Percentiles rank a stretch among this genome's conserved stretches.
Conservation (phyloP, 495 filamentous ascomycete species). For the Lindgomyces ingoldianus region DNA sequence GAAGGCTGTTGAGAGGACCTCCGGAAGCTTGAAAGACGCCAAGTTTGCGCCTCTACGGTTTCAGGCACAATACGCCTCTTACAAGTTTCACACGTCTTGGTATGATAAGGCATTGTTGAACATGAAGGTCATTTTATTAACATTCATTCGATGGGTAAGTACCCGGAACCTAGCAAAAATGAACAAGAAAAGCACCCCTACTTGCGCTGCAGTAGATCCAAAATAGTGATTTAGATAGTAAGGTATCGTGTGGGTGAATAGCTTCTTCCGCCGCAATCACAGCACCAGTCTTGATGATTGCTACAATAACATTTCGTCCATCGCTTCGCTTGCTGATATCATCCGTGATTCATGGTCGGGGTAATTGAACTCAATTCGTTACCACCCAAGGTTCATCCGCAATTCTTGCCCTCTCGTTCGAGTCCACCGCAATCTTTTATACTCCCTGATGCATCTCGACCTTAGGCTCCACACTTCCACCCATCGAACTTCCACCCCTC, state of each 20-base stretch:
- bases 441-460: conserved; percentile 45
- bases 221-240: not conserved
- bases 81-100: not conserved
- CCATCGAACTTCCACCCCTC: not conserved
- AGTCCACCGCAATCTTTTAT: conserved; percentile 17
- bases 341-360: not conserved
- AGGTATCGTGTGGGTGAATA: not conserved
- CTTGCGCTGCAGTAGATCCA: not conserved
- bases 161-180: not conserved
- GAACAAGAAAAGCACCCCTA: not conserved
- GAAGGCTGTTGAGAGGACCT: too few relatives aligned
- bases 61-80: not conserved
- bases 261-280: conserved; percentile 6
- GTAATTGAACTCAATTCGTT: too few relatives aligned
- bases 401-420: not conserved
- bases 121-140: not conserved
- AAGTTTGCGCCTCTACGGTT: too few relatives aligned
- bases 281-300: conserved; percentile 29
- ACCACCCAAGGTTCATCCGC: too few relatives aligned
- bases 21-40: too few relatives aligned
- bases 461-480: conserved; percentile 36
- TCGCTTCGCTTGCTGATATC: not conserved
- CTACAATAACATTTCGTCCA: not conserved
- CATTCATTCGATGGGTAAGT: not conserved
- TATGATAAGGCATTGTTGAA: not conserved